Percentiles rank a stretch among this genome's conserved stretches.
Conservation (phyloP, 2,329 filamentous ascomycete species). For the Aspergillus chevalieri region DNA sequence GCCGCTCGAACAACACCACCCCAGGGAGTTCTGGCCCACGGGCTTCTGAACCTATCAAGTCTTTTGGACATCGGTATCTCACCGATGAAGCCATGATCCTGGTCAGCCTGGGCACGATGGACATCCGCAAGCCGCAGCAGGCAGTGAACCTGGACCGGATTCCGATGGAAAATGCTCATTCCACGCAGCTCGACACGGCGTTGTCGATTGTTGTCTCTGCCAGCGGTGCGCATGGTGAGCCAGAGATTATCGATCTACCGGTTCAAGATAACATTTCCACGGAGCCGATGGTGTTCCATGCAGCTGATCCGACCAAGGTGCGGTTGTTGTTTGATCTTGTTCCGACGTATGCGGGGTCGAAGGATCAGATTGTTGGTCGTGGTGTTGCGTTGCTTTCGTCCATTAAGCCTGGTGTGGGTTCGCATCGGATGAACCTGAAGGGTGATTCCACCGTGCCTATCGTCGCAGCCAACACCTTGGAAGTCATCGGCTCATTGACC, state of each 20-base stretch:
- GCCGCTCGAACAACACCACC: constrained; percentile 33
- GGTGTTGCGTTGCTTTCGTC: constrained; percentile 82
- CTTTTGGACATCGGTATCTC: constrained; percentile 92
- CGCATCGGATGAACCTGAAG: constrained; percentile 83
- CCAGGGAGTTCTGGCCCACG: constrained; percentile 35
- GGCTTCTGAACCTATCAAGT: constrained; percentile 73
- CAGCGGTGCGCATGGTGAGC: constrained; percentile 75
- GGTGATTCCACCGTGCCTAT: constrained; percentile 91
- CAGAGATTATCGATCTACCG: constrained; percentile 83
- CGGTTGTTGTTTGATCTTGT: constrained; percentile 92
- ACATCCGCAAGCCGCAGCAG: constrained; percentile 72
- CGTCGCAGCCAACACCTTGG: constrained; percentile 70
- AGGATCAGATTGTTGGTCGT: constrained; percentile 77
- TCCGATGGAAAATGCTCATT: constrained; percentile 78
- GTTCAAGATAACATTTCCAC: constrained; percentile 91
- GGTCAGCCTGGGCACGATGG: constrained; percentile 91
- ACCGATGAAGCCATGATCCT: constrained; percentile 83
- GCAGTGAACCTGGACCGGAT: constrained; percentile 85
- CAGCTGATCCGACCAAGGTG: constrained; percentile 69
- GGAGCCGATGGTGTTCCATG: constrained; percentile 85
- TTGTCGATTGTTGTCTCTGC: constrained; percentile 87
- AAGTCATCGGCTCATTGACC: constrained; percentile 89
- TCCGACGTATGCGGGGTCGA: constrained; percentile 80
- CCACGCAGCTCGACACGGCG: constrained; percentile 88
- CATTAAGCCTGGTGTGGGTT: constrained; percentile 74